Base-by-base conservation (phyloP, 805 yeast genomes). In the Cyberlindnera euphorbiae region DNA sequence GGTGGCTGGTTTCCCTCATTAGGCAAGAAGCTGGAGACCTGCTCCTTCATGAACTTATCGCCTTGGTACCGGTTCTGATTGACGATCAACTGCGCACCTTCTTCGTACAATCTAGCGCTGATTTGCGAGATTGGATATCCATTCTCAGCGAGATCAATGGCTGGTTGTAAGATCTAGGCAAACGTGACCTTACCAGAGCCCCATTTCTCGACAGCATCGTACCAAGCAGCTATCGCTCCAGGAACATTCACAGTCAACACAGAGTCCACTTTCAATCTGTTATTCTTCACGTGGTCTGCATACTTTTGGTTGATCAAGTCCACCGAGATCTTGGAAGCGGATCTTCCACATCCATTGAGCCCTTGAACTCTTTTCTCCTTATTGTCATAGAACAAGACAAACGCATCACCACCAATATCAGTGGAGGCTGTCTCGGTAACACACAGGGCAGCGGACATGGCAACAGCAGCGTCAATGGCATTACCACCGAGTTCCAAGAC, bases 151-250 rank as follows among this genome's bases (percentile, higher is more conserved):
- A 84, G 61, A 6, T 76, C 77, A 35, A 81, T 79, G 1, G 85
- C 83, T 7, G 85, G 83, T 39, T 69, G 66, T 23, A 80, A 58
- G 21, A 80, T 67, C 39, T 82, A 78, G 2, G 56, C 72, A 48
- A 82, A 57, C 0, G 76, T 49, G 10, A 83, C 75, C 7, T 73
- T 74, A 2, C 83, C 82, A 18, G 83, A 75, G 2, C 94, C 93
- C 85, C 88, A 83, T 40, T 59, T 63, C 28, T 74, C 77, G 26
- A 72, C 60, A 3, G 85, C 73, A 55, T 83, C 93, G 30, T 68
- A 55, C 93, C 93, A 84, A 0, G 86, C 90, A 6, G 86, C 85
- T 32, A 82, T 69, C 2, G 86, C 80, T 5, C 94, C 94, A 0
- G 93, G 93, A 5, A 83, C 88, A 34, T 78, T 79, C 7, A 79